Evolutionary conservation across 139 green algal genomes (phyloP).

Genomic region (Micractinium conductrix): DNA sequence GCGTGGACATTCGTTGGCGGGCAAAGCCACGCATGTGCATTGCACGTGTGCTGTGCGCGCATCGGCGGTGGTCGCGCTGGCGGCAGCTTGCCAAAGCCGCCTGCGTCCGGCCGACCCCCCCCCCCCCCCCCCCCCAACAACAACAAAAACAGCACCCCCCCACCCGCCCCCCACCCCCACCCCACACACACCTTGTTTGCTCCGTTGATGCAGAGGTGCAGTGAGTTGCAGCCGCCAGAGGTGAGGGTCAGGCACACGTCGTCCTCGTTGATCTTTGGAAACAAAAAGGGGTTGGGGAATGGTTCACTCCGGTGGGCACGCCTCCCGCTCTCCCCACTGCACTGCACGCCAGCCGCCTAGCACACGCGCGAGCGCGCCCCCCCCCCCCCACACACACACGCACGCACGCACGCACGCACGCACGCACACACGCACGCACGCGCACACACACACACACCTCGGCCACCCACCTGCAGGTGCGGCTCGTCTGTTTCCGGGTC

Average conservation of each 20-base stretch:
- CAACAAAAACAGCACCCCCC: not conserved
- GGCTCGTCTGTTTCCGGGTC: conserved; percentile 72
- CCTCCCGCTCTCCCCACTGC: too few relatives aligned
- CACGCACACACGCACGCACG: too few relatives aligned
- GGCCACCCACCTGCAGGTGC: conserved; percentile 43
- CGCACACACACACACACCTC: too few relatives aligned
- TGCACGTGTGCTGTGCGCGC: not conserved
- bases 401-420: too few relatives aligned
- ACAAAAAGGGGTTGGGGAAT: too few relatives aligned
- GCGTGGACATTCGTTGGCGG: not conserved
- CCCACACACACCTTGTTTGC: conserved; percentile 76
- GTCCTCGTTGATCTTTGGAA: conserved; percentile 84
- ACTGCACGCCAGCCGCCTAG: too few relatives aligned
- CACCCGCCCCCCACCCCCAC: not conserved
- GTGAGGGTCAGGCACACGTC: conserved; percentile 97
- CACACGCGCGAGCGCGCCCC: not conserved
- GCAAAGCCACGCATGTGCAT: not conserved
- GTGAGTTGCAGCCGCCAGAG: conserved; percentile 95
- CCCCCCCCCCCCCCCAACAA: not conserved
- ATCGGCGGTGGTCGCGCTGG: too few relatives aligned
- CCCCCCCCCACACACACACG: not conserved
- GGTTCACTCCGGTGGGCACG: too few relatives aligned
- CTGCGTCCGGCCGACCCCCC: not conserved
- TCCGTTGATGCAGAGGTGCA: conserved; percentile 92
- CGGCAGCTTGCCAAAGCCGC: not conserved